A percentile compares a stretch with the other conserved stretches of the same genome.
Evolutionary conservation across 1,284 basidiomycete species (phyloP).

Genomic region (Trametes sp.): DNA sequence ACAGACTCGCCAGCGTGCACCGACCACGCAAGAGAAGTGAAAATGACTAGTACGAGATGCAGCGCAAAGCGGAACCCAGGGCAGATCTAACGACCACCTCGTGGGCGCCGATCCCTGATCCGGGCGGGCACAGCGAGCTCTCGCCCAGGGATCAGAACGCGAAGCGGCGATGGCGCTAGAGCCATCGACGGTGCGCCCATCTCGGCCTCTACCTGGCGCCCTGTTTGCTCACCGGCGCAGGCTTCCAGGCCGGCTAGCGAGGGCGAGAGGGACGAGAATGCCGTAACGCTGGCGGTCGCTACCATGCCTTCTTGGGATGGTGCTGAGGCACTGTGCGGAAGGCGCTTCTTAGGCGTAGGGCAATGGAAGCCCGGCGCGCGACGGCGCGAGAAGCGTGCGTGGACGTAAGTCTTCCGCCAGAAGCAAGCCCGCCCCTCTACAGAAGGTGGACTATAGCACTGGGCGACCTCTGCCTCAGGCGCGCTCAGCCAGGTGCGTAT

Average conservation of each 20-base stretch:
- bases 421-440: neutral
- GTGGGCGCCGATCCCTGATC: neutral
- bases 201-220: neutral
- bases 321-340: neutral
- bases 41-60: too few species aligned
- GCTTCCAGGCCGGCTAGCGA: neutral
- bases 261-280: neutral
- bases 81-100: too few species aligned
- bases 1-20: too few species aligned
- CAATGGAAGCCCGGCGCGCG: neutral
- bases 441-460: neutral
- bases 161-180: neutral
- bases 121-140: neutral
- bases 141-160: neutral
- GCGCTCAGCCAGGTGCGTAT: neutral
- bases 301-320: neutral
- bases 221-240: conserved; percentile 1
- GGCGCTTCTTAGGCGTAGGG: neutral
- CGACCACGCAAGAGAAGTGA: too few species aligned
- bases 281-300: neutral
- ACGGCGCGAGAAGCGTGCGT: neutral
- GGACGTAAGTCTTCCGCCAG: neutral
- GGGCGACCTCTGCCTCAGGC: neutral
- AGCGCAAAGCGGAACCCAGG: too few species aligned
- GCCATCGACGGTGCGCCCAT: neutral